Percentiles rank a stretch among this genome's conserved stretches.
Conservation (phyloP, 805 yeast species). For the Clavispora carvajalis region DNA sequence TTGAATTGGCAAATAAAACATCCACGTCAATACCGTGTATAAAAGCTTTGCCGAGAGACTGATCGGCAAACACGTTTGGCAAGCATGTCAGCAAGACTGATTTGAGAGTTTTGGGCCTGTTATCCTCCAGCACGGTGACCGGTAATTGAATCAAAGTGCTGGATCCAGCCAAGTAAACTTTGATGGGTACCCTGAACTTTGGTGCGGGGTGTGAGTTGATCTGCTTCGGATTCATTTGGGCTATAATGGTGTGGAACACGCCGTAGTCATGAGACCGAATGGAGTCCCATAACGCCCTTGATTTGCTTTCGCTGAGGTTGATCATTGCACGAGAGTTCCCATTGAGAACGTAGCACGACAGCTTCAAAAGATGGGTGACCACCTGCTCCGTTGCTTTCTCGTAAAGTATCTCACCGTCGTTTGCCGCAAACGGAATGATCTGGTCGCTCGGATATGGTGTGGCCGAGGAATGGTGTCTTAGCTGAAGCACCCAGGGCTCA, state of each 20-base stretch:
- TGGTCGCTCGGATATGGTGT: constrained; percentile 23
- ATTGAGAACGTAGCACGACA: constrained; percentile 66
- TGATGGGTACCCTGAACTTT: constrained; percentile 41
- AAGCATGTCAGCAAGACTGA: constrained; percentile 10
- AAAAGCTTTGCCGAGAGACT: constrained; percentile 11
- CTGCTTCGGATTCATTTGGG: constrained; percentile 13
- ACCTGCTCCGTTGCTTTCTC: constrained; percentile 37
- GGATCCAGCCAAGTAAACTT: constrained; percentile 40
- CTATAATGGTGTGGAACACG: constrained; percentile 20
- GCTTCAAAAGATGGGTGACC: constrained; percentile 79
- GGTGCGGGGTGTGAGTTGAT: constrained; percentile 7
- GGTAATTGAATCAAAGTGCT: constrained; percentile 30
- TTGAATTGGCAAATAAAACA: constrained; percentile 11
- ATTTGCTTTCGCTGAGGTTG: constrained; percentile 61
- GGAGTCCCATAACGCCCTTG: constrained; percentile 53
- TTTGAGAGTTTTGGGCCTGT: constrained; percentile 9
- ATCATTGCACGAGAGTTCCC: constrained; percentile 81
- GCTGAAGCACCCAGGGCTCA: constrained; percentile 36
- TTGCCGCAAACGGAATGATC: constrained; percentile 25
- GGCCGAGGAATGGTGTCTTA: constrained; percentile 8
- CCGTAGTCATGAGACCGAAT: constrained; percentile 32
- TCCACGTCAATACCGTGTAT: constrained; percentile 30
- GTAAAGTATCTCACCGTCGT: constrained; percentile 16
- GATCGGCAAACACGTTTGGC: constrained; percentile 8
- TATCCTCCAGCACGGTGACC: constrained; percentile 11